Conservation (phyloP, 2,329 filamentous ascomycete species). For the Ophiostoma pallidulum region DNA sequence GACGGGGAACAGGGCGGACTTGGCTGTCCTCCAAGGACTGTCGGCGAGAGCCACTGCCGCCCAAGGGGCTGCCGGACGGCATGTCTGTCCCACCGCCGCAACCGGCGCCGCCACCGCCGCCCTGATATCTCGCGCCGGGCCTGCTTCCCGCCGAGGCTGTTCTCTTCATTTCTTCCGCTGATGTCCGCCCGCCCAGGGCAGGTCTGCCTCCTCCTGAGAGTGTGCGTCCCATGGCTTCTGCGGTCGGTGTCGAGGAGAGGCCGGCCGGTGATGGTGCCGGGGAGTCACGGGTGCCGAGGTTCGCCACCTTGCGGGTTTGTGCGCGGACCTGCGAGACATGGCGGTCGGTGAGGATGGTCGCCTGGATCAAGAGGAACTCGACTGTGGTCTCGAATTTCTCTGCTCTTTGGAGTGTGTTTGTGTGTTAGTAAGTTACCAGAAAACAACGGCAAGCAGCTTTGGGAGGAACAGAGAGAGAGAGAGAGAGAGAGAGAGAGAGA, state of each 20-base stretch:
- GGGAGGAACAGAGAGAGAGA: neutral
- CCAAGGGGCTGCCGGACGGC: slow-evolving; percentile 23
- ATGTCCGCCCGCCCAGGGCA: neutral
- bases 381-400: slow-evolving; percentile 74
- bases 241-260: slow-evolving; percentile 17
- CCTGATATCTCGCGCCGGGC: slow-evolving; percentile 3
- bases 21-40: slow-evolving; percentile 7
- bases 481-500: neutral
- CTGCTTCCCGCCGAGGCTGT: slow-evolving; percentile 34
- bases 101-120: slow-evolving; percentile 11
- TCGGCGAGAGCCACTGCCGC: slow-evolving; percentile 21
- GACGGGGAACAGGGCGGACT: slow-evolving; percentile 21
- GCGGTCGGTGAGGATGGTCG: slow-evolving; percentile 85
- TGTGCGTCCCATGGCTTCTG: slow-evolving; percentile 42
- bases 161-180: slow-evolving; percentile 39
- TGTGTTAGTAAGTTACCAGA: slow-evolving; percentile 16
- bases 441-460: too few species aligned
- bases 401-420: slow-evolving; percentile 50
- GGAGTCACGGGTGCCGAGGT: slow-evolving; percentile 43
- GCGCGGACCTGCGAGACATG: slow-evolving; percentile 84
- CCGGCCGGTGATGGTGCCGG: slow-evolving; percentile 44
- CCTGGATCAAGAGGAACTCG: slow-evolving; percentile 84
- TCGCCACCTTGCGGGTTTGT: slow-evolving; percentile 68
- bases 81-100: slow-evolving; percentile 30
- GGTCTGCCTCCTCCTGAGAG: slow-evolving; percentile 36